Base-by-base conservation (phyloP, 2,329 filamentous ascomycete species). In the Hypoxylon sp. region DNA sequence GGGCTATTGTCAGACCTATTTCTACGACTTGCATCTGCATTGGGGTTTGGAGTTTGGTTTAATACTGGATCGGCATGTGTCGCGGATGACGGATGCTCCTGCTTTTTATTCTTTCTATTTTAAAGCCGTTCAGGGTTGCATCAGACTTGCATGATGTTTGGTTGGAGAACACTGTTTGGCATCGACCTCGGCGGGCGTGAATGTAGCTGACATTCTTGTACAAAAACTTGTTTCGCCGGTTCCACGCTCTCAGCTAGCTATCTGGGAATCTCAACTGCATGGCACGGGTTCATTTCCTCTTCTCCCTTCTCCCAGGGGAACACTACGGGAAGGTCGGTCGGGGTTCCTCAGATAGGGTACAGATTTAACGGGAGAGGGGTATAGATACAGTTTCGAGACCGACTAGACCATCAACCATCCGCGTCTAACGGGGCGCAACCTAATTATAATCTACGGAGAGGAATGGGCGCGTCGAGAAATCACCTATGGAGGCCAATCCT, bases 31-130 rank as follows among this genome's bases (percentile, higher is more conserved):
- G 50, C 64, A 63, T 63, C 37, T 58, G 65, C 65, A 65, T 65
- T 37, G 55, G 59, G 61, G 61, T 50, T 54, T 61, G 67, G 67
- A 65, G 67, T 70, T 67, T 52, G 67, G 23, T 61, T 43, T 34
- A 34, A 41, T 30, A 47, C 29, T 53, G 60, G 54, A 19, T 23
- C 21, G 39, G 48, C 47, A 27, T 56, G 45, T 56, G 19, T 46
- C 27, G 14, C 53, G 16, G 48, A 37, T 2, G 43, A 27, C 12
- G 6, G 39, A 12, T 50, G 34, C 37, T 62, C 50, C 39, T 12
- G 16, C 45, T 61, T 47, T 34, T 43, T 48, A 25, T n/a, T n/a
- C n/a, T n/a, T 32, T 57, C 11, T 19, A 54, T 21, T 4, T 41
- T 21, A 16, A 29, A 47, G 37, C 21, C 14, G 30, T 34, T 29